Percentiles rank a stretch among this genome's conserved stretches.
These are phyloP conservation scores for Pelargonium cotyledonis DNA, from an alignment of 441 rosid species.

Conservation along the genomic window DNA sequence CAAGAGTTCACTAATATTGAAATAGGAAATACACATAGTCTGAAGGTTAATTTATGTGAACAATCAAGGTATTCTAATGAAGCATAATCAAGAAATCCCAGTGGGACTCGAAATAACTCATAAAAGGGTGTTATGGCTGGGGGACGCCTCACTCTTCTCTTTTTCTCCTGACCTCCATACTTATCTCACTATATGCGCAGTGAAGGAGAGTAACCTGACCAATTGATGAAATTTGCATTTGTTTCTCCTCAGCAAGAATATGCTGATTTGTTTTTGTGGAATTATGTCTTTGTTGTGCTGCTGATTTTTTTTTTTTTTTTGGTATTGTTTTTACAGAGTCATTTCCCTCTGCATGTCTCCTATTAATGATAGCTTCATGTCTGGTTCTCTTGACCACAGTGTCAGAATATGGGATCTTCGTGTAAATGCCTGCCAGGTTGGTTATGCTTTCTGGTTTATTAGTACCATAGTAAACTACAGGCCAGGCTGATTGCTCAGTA, in stretches of 20 bases:
- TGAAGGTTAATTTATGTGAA: too few species aligned
- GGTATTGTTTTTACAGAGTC: conserved; percentile 44
- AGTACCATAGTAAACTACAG: not conserved
- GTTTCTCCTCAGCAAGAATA: not conserved
- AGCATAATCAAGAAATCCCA: too few species aligned
- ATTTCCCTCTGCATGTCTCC: conserved; percentile 97
- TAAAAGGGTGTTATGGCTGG: not conserved
- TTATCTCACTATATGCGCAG: not conserved
- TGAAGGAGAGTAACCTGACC: not conserved
- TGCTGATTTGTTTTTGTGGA: not conserved
- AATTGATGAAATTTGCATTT: not conserved
- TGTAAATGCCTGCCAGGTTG: conserved; percentile 92
- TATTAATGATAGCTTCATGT: conserved; percentile 93
- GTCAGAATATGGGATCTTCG: conserved; percentile 98
- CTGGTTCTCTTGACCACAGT: conserved; percentile 84
- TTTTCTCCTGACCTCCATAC: not conserved
- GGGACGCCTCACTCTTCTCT: not conserved
- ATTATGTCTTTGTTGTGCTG: not conserved
- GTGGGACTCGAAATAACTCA: too few species aligned
- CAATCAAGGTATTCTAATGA: too few species aligned
- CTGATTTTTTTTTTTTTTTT: not conserved
- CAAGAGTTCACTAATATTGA: too few species aligned
- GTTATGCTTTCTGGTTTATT: conserved; percentile 23
- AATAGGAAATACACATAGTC: too few species aligned
- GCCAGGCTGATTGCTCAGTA: too few species aligned